Evolutionary conservation across 768 basidiomycete genomes (phyloP), one percentile per base, ranked within the genome.

Genomic region (Hygrophoropsis aurantiaca): DNA sequence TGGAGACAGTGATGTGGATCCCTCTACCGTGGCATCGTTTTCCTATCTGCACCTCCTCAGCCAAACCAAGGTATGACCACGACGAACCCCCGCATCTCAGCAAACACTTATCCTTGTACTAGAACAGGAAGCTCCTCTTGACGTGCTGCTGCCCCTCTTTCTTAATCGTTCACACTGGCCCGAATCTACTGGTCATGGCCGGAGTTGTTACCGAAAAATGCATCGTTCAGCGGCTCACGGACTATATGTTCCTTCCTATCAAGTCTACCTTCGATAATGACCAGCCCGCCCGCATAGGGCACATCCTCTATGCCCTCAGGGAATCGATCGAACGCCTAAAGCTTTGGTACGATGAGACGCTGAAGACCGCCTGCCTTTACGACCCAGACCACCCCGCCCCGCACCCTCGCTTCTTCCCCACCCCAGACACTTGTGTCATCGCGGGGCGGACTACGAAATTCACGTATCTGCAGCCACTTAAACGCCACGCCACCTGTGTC

Each of bases 181-280:
- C 69, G 11, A 65, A 60, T 58, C 30, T 73, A 8, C 19, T 42
- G n/a, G 52, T 73, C 30, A 50, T 66, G 44, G 69, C 72, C n/a
- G 64, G 50, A 19, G 51, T 71, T 5, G 18, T 64, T 10, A 65
- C 64, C 0, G 40, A 54, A 27, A 45, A 47, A 1, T 56, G 58
- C 34, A 50, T 73, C 9, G 57, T 68, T 16, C 67, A 70, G 36
- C 50, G 51, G 15, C 63, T 72, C 11, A 70, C 65, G 0, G 70
- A 69, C 27, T 52, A 60, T 24, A 21, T 61, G 3, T 69, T 61
- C 59, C 8, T 66, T n/a, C 63, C 56, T 11, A 3, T 19, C 26
- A 50, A 42, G 36, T 51, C 53, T 41, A 30, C 42, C 10, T 27
- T 42, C 10, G 56, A 65, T 11, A 56, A 61, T 11, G 11, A 21